phyloP scores from a whole-genome alignment of 441 rosid genomes.

The Croton laevigatus region DNA sequence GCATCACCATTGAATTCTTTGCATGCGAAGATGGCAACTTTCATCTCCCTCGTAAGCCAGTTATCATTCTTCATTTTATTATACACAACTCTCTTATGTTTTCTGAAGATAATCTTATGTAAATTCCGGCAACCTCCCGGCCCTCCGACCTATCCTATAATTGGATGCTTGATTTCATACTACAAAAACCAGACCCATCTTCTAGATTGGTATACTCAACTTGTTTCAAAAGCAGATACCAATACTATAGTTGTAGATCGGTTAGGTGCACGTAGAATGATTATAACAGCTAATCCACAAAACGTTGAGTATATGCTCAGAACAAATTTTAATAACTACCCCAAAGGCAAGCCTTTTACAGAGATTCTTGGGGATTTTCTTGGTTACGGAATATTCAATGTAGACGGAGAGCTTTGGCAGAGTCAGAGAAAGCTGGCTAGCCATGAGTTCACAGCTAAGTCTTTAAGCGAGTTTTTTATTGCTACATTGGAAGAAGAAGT shows the following conservation, averaged over 20 bases:
- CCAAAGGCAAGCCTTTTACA: constrained; percentile 40
- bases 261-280: constrained; percentile 56
- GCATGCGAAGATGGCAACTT: constrained; percentile 27
- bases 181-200: constrained; percentile 61
- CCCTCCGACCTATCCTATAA: constrained; percentile 60
- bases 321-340: constrained; percentile 38
- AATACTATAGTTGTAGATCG: constrained; percentile 56
- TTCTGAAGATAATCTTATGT: constrained; percentile 19
- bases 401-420: constrained; percentile 39
- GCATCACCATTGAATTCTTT: background rate
- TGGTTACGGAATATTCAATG: constrained; percentile 48
- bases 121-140: constrained; percentile 27
- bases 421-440: constrained; percentile 33
- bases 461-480: constrained; percentile 20
- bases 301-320: constrained; percentile 39
- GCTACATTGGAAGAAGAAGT: constrained; percentile 22
- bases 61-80: constrained; percentile 24
- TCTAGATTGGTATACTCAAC: constrained; percentile 80
- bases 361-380: constrained; percentile 55
- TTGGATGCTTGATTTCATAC: constrained; percentile 72
- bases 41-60: constrained; percentile 26
- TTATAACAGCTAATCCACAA: constrained; percentile 37
- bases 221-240: constrained; percentile 47
- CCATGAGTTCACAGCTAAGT: constrained; percentile 25
- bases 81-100: constrained; percentile 17